Evolutionary conservation across 257 asterid species (phyloP).

Genomic region (Solanum neorickii): DNA sequence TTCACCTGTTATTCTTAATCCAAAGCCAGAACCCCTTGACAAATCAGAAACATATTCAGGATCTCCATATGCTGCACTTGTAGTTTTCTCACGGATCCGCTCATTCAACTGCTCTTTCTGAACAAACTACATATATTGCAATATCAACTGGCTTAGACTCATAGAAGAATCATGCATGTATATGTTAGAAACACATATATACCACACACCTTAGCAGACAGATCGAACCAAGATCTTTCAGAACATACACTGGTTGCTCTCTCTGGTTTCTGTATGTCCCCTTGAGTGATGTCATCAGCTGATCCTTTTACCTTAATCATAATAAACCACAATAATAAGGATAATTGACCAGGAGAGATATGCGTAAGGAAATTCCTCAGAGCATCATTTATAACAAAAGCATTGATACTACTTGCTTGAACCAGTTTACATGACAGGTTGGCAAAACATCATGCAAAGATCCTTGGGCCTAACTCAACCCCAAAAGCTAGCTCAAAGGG

Average conservation of each 20-base stretch:
- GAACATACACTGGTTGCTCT: constrained; percentile 39
- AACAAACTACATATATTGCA: constrained; percentile 45
- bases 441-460: not conserved
- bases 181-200: not conserved
- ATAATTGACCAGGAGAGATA: not conserved
- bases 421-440: not conserved
- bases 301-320: constrained; percentile 47
- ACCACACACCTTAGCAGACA: constrained; percentile 34
- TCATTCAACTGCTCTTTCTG: constrained; percentile 36
- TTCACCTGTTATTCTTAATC: constrained; percentile 31
- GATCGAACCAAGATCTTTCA: constrained; percentile 49
- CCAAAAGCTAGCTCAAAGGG: not conserved
- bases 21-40: constrained; percentile 30
- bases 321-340: constrained; percentile 1
- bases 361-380: not conserved
- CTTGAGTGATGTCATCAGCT: constrained; percentile 23
- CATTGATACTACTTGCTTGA: not conserved
- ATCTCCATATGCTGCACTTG: constrained; percentile 28
- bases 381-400: not conserved
- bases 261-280: constrained; percentile 42
- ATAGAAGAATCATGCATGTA: not conserved
- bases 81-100: constrained; percentile 27
- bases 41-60: constrained; percentile 37
- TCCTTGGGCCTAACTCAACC: not conserved
- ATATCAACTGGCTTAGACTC: constrained; percentile 2